Evolutionary conservation across 306 rosid genomes (phyloP), one percentile per base, ranked within the genome.

Genomic region (Biancaea sappan): DNA sequence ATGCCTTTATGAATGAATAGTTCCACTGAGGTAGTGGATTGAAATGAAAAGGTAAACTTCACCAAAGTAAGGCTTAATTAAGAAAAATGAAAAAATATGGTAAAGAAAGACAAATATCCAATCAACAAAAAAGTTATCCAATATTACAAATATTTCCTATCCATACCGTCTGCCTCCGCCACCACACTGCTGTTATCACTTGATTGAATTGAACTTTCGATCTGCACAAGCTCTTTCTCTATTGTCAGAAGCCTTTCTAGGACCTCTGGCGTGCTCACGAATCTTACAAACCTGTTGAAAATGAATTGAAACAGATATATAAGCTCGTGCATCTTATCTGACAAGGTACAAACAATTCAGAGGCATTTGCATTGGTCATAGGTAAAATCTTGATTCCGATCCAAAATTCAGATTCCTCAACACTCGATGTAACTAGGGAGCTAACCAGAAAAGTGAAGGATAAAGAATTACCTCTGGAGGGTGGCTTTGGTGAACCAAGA

Each of bases 401-500:
- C 44, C 51, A 71, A 79, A 69, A 26, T 50, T 78, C 25, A 59
- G 24, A 75, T n/a, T 65, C 56, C 68, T 74, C 44, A 47, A 79
- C 70, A 34, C 14, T 64, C 14, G 14, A 18, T 4, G 26, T 19
- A 4, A 15, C 16, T 26, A 44, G 37, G 25, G 19, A 22, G 12
- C 14, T 0, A 66, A 38, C 25, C 26, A 44, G 26, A 66, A 46
- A 68, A 5, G 9, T 47, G 43, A 48, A n/a, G 43, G 24, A 3
- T 15, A 19, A 18, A 44, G 14, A 21, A 47, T 60, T 19, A 89
- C 99, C 99, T 88, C 69, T 88, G 98, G 54, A 95, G 89, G 79
- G 98, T 90, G 76, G 90, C 95, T 87, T 92, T 95, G 82, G 99
- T 92, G 88, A 95, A 95, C 99, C 99, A 95, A 14, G 88, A 79